Base-by-base conservation (phyloP, 805 yeast species). In the Saturnispora dispora region DNA sequence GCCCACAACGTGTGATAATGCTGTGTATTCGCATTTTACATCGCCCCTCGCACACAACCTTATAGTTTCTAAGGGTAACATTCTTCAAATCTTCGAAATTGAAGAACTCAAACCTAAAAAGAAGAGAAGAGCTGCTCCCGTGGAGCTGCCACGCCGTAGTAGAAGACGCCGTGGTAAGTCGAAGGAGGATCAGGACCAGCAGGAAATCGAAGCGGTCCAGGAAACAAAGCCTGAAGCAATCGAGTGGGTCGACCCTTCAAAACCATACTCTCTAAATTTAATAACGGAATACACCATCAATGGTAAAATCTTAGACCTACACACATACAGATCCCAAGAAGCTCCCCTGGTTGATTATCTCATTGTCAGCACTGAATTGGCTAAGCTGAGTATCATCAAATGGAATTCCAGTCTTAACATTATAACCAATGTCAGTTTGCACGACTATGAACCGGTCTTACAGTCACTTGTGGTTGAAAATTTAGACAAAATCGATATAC, bases 381-480 rank as follows among this genome's bases (percentile, higher is more conserved):
- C 96, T 30, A 91, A 91, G 63, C 60, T 89, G 39, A 85, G 95
- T 0, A 67, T 90, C 17, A 66, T 91, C 28, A 74, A 75, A 51
- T 93, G 95, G 87, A 83, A 88, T 59, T 64, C 66, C 4, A 65
- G 60, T 4, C 62, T 59, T n/a, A 72, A 79, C 56, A 59, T 76
- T 1, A 71, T 91, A n/a, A 71, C 76, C 25, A 87, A 96, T 0
- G 75, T 80, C 1, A 85, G 96, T 47, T 70, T 93, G 48, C 99
- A 93, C 68, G 88, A 78, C 63, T 93, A 90, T 65, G 97, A 91
- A 59, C 77, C 79, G 43, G 78, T 79, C 25, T 71, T 88, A 47
- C 75, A 75, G 41, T 71, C 74, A 33, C 60, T 73, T 10, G 74
- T 81, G 2, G 69, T 74, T 46, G 79, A 74, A 49, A 66, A 66